Evolutionary conservation across 192 early-diverging fungal species (phyloP).

Genomic region (Ambispora gerdemannii): DNA sequence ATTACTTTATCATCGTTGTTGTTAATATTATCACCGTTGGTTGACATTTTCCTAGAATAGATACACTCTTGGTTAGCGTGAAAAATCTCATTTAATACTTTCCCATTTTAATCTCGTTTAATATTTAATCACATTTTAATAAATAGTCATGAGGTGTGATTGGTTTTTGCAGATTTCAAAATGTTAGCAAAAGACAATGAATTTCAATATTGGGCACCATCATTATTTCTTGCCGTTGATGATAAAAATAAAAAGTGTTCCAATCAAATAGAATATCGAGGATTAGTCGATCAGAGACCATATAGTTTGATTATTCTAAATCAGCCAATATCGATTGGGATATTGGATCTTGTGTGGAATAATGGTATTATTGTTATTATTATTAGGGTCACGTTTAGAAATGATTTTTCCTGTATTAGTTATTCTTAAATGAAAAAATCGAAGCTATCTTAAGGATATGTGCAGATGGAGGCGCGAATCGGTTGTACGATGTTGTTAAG

Average conservation of each 20-base stretch:
- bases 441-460: slow-evolving; percentile 48
- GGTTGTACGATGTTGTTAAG: slow-evolving; percentile 68
- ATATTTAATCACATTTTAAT: no score
- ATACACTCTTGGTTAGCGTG: neutral
- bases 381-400: neutral
- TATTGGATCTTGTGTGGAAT: neutral
- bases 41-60: no score
- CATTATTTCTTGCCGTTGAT: neutral
- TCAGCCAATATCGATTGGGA: slow-evolving; percentile 4
- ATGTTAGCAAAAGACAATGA: neutral
- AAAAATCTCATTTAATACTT: no score
- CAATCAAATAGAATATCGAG: no score
- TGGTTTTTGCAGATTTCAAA: no score
- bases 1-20: no score
- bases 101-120: no score
- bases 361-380: slow-evolving; percentile 6
- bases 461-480: slow-evolving; percentile 90
- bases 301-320: slow-evolving; percentile 14
- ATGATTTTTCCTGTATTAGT: no score
- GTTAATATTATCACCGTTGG: no score
- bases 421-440: neutral
- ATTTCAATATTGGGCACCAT: neutral
- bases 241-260: neutral
- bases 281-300: no score
- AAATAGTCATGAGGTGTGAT: no score